A percentile compares a stretch with the other conserved stretches of the same genome.
Evolutionary conservation across 225 moss, liverwort and hornwort genomes (phyloP).

Genomic region (Straminergon stramineum): DNA sequence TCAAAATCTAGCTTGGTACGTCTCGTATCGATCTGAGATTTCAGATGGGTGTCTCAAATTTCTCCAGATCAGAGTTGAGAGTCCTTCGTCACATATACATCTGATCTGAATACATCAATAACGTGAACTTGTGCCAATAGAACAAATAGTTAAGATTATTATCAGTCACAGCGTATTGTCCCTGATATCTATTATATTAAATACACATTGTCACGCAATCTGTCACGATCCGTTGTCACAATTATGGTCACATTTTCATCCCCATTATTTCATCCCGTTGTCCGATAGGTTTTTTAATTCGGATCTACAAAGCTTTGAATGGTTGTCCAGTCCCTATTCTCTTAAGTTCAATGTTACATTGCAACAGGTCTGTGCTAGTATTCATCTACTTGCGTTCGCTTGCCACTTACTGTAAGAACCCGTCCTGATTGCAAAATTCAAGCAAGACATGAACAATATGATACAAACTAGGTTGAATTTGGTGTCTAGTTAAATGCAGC

Average conservation of each 20-base stretch:
- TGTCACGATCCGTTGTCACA: too few species aligned
- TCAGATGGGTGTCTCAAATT: background rate
- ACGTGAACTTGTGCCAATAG: background rate
- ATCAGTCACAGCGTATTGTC: background rate
- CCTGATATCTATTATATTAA: too few species aligned
- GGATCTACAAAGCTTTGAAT: too few species aligned
- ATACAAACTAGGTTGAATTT: background rate
- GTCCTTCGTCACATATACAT: too few species aligned
- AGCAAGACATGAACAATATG: background rate
- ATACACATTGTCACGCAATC: too few species aligned
- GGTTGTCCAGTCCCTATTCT: too few species aligned
- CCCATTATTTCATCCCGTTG: too few species aligned
- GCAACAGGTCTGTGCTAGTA: too few species aligned
- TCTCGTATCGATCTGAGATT: background rate
- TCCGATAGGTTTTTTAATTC: too few species aligned
- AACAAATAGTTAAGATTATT: too few species aligned
- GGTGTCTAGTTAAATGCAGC: background rate
- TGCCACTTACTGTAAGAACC: background rate
- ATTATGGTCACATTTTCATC: too few species aligned
- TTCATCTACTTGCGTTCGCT: background rate
- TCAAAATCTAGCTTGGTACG: background rate
- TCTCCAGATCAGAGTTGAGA: background rate
- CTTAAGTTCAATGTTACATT: too few species aligned
- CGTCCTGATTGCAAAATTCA: background rate
- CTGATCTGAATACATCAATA: background rate